phyloP scores from a whole-genome alignment of 805 yeast genomes.

The Barnettozyma vustinii region DNA sequence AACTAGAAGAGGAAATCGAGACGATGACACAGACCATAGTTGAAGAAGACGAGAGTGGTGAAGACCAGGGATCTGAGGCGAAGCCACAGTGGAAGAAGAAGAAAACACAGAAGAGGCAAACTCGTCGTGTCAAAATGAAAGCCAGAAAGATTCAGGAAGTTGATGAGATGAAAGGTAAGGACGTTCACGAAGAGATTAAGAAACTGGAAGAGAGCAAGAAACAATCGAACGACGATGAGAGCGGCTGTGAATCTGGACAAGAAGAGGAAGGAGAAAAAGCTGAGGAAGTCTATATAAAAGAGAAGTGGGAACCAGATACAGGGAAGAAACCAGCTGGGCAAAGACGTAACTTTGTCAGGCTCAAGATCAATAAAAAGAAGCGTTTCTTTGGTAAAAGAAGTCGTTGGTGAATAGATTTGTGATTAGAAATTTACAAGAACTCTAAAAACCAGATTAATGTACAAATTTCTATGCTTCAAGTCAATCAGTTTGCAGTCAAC shows the following conservation, averaged over 20 bases:
- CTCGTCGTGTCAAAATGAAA: slow-evolving; percentile 24
- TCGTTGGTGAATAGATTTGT: slow-evolving; percentile 14
- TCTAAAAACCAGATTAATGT: background rate
- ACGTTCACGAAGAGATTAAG: background rate
- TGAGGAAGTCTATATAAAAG: slow-evolving; percentile 15
- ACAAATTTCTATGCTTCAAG: slow-evolving; percentile 1
- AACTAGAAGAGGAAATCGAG: slow-evolving; percentile 11
- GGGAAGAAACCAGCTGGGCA: slow-evolving; percentile 26
- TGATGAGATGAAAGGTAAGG: slow-evolving; percentile 27
- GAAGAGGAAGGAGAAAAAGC: slow-evolving; percentile 20
- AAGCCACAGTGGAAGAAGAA: slow-evolving; percentile 21
- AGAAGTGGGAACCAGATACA: slow-evolving; percentile 25
- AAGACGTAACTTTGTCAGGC: slow-evolving; percentile 41
- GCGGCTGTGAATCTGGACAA: background rate
- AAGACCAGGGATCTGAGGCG: slow-evolving; percentile 12
- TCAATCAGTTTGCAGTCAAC: slow-evolving; percentile 43
- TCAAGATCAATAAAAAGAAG: slow-evolving; percentile 42
- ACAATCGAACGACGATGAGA: background rate
- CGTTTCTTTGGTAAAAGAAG: slow-evolving; percentile 36
- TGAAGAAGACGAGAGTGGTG: slow-evolving; percentile 17
- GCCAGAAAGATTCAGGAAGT: slow-evolving; percentile 26
- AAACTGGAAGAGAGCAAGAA: background rate
- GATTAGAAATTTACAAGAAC: background rate
- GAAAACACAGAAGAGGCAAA: slow-evolving; percentile 30
- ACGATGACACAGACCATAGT: slow-evolving; percentile 9